Percentiles rank a stretch among this genome's conserved stretches.
Conservation (phyloP, 208 protist genomes). For the Acanthamoeba castellanii region DNA sequence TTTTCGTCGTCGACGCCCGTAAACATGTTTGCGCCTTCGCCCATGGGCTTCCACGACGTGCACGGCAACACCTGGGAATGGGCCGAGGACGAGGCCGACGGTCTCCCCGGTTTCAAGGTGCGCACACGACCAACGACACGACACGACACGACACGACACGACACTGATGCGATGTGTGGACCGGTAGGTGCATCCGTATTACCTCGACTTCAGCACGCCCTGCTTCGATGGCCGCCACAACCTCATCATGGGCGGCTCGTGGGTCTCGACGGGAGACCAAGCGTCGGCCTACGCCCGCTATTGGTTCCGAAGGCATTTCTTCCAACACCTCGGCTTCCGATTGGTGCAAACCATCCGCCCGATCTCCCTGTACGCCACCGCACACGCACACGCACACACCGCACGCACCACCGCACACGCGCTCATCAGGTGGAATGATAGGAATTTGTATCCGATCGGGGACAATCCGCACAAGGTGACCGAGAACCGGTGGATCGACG, state of each 20-base stretch:
- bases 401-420: too few species aligned
- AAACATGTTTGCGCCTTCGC: constrained; percentile 31
- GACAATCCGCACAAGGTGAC: constrained; percentile 12
- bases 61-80: constrained; percentile 97
- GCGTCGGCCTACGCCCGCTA: constrained; percentile 87
- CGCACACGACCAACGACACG: too few species aligned
- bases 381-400: too few species aligned
- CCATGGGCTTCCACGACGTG: constrained; percentile 91
- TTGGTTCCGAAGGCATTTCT: constrained; percentile 97
- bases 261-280: constrained; percentile 95
- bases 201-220: constrained; percentile 97
- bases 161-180: too few species aligned
- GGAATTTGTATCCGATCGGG: neutral
- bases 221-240: constrained; percentile 96
- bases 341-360: constrained; percentile 87
- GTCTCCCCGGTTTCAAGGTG: constrained; percentile 92
- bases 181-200: constrained; percentile 93
- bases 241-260: constrained; percentile 96
- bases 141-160: too few species aligned
- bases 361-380: constrained; percentile 1
- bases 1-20: constrained; percentile 11
- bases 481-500: constrained; percentile 43
- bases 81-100: constrained; percentile 93
- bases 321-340: constrained; percentile 95
- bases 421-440: too few species aligned